Conservation (phyloP, 2,329 filamentous ascomycete genomes). For the Rhinocladiella mackenziei region DNA sequence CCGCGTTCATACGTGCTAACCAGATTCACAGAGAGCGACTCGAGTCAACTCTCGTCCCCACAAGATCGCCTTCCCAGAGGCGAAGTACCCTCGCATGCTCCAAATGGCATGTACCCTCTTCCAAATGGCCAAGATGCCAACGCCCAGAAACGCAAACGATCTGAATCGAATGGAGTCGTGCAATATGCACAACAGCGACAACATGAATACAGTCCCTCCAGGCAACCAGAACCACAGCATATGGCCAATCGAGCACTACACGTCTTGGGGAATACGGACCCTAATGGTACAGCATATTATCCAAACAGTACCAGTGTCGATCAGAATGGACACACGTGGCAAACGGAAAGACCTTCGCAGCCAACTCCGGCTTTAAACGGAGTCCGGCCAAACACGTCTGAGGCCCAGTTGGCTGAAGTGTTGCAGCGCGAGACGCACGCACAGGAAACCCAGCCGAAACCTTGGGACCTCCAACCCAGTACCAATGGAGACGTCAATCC, state of each 20-base stretch:
- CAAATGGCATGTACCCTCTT: constrained; percentile 4
- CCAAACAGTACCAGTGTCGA: constrained; percentile 7
- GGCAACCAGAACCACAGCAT: constrained; percentile 20
- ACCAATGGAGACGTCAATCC: constrained; percentile 35
- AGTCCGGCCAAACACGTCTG: constrained; percentile 44
- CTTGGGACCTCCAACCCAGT: constrained; percentile 37
- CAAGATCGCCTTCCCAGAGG: constrained; percentile 8
- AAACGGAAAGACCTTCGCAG: constrained; percentile 3
- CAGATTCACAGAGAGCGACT: constrained; percentile 12
- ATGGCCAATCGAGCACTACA: constrained; percentile 28
- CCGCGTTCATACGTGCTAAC: constrained; percentile 5
- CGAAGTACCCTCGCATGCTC: constrained; percentile 3
- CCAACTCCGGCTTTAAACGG: constrained; percentile 9
- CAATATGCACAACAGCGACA: constrained; percentile 7
- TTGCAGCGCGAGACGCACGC: constrained; percentile 49
- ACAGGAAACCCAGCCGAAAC: constrained; percentile 36
- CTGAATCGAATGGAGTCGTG: constrained; percentile 6
- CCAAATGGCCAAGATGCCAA: constrained; percentile 3
- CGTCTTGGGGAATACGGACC: constrained; percentile 20
- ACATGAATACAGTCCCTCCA: constrained; percentile 14
- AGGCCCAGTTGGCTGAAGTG: constrained; percentile 50
- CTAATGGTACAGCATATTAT: constrained; percentile 15
- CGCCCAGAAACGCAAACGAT: constrained; percentile 19
- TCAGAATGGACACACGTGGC: constrained; percentile 20
- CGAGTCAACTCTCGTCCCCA: constrained; percentile 16